These are phyloP conservation scores for Halophytophthora batemanensis DNA, from an alignment of 352 stramenopile species.

Conservation along the genomic window DNA sequence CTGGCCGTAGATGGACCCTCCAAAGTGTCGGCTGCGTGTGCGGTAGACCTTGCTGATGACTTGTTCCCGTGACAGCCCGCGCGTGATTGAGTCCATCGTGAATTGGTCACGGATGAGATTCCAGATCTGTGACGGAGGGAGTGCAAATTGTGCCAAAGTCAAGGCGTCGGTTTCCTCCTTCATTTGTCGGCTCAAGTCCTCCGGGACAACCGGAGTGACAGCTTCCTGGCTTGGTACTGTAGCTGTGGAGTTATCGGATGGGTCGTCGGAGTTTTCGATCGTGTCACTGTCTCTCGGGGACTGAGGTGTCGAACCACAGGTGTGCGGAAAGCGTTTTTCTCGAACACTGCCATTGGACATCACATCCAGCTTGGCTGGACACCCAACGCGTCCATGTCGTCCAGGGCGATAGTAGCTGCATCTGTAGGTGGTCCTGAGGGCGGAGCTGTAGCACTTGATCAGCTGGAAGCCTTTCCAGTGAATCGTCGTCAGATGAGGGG, in stretches of 20 bases:
- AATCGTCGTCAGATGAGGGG: slow-evolving; percentile 1
- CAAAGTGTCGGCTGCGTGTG: slow-evolving; percentile 1
- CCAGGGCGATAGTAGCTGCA: slow-evolving; percentile 7
- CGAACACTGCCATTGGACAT: background rate
- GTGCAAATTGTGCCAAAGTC: background rate
- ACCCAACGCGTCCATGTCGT: too few species aligned
- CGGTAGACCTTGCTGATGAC: slow-evolving; percentile 73
- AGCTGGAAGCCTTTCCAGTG: slow-evolving; percentile 5
- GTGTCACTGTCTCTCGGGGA: background rate
- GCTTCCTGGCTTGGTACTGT: too few species aligned
- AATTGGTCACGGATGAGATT: slow-evolving; percentile 93
- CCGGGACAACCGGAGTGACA: too few species aligned
- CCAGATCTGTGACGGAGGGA: slow-evolving; percentile 92
- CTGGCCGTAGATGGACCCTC: slow-evolving; percentile 11
- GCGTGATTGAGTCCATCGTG: slow-evolving; percentile 78
- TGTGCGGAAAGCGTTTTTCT: slow-evolving; percentile 3
- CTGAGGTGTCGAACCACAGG: background rate
- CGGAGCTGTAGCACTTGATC: background rate
- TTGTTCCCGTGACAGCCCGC: slow-evolving; percentile 49
- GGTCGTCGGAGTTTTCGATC: background rate
- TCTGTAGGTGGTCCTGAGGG: slow-evolving; percentile 1
- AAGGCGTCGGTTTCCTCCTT: slow-evolving; percentile 1
- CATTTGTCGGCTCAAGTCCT: slow-evolving; percentile 5
- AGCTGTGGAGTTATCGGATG: background rate
- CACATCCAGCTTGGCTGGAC: slow-evolving; percentile 6